These are phyloP conservation scores for Massospora cicadina DNA, from an alignment of 371 early-diverging fungal genomes.

Conservation along the genomic window DNA sequence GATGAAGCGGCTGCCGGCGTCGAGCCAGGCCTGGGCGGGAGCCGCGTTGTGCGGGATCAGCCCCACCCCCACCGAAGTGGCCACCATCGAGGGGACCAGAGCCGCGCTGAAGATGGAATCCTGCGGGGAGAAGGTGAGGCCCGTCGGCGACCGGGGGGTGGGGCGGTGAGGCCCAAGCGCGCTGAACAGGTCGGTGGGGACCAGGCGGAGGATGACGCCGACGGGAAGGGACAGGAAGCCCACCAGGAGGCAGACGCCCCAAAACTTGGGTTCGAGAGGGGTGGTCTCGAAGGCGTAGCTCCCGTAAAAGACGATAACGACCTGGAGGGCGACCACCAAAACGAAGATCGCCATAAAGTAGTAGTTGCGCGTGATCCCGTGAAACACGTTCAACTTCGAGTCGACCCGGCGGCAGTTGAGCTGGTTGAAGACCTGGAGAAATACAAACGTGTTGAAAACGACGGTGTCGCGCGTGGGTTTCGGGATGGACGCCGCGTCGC, in stretches of 20 bases:
- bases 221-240: slow-evolving; percentile 74
- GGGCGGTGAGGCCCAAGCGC: not conserved
- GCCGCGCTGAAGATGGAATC: slow-evolving; percentile 22
- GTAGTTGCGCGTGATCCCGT: slow-evolving; percentile 50
- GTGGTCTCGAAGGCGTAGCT: slow-evolving; percentile 74
- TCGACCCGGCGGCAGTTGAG: slow-evolving; percentile 67
- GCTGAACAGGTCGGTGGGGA: slow-evolving; percentile 28
- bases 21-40: not conserved
- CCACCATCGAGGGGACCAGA: slow-evolving; percentile 40
- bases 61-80: slow-evolving; percentile 39
- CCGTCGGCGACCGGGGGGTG: not conserved
- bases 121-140: not conserved
- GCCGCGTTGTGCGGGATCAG: slow-evolving; percentile 13
- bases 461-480: slow-evolving; percentile 45
- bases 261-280: slow-evolving; percentile 46
- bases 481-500: slow-evolving; percentile 21
- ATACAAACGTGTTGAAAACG: slow-evolving; percentile 91
- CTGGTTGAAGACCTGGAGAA: slow-evolving; percentile 88
- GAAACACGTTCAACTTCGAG: slow-evolving; percentile 66
- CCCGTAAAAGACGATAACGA: slow-evolving; percentile 74
- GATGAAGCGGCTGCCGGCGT: no score
- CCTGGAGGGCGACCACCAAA: slow-evolving; percentile 48
- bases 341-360: slow-evolving; percentile 55
- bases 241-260: slow-evolving; percentile 56
- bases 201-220: slow-evolving; percentile 49